Conservation (phyloP, 2,329 filamentous ascomycete species). For the Xylariaceae sp. region DNA sequence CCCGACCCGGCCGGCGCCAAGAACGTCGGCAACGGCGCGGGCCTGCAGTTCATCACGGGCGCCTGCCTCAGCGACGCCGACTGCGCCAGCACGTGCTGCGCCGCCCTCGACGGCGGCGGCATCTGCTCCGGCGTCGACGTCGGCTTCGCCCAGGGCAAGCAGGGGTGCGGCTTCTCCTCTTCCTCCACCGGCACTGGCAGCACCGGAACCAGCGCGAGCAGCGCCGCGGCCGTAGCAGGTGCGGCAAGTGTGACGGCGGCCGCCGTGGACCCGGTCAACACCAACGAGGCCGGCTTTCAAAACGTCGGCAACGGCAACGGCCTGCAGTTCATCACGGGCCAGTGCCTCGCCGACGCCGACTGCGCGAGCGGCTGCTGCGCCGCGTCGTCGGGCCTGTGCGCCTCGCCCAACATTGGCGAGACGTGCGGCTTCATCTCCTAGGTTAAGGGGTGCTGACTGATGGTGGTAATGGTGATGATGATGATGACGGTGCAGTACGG, state of each 20-base stretch:
- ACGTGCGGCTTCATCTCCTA: constrained; percentile 3
- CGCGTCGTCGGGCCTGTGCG: neutral
- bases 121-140: constrained; percentile 16
- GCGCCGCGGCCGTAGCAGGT: constrained; percentile 1
- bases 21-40: constrained; percentile 19
- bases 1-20: constrained; percentile 16
- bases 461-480: no score
- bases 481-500: no score
- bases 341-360: constrained; percentile 19
- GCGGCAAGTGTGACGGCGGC: neutral
- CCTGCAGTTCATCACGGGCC: constrained; percentile 21
- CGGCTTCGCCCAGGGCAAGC: constrained; percentile 15
- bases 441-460: no score
- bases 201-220: neutral
- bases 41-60: constrained; percentile 19
- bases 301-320: constrained; percentile 17
- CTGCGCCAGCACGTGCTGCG: constrained; percentile 20
- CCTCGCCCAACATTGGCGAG: neutral
- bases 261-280: constrained; percentile 4
- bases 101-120: constrained; percentile 12
- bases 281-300: constrained; percentile 12
- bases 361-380: constrained; percentile 20
- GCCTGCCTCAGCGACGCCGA: constrained; percentile 16
- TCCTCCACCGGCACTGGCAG: neutral
- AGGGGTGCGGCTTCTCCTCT: constrained; percentile 17